Percentiles rank a stretch among this genome's conserved stretches.
Evolutionary conservation across 225 moss, liverwort and hornwort genomes (phyloP).

Genomic region (Rhytidiadelphus loreus): DNA sequence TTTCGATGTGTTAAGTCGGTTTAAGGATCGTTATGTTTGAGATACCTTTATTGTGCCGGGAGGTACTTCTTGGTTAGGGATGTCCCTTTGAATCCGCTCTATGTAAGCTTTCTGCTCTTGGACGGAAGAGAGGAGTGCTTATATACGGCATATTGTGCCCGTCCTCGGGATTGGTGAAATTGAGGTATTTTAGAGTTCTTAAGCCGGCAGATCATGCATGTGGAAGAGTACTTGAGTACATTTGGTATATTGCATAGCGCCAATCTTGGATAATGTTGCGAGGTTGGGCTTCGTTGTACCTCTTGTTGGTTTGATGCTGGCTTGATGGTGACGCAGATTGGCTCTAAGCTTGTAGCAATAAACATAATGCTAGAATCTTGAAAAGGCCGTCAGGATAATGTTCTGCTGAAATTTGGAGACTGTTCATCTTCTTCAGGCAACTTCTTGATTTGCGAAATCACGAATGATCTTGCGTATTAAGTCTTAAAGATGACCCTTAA

Average conservation of each 20-base stretch:
- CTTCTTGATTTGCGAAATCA: not conserved
- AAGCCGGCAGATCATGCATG: not conserved
- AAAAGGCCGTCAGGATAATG: not conserved
- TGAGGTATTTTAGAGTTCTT: not conserved
- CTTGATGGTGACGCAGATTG: not conserved
- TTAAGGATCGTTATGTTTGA: not conserved
- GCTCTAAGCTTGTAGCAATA: not conserved
- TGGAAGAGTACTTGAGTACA: not conserved
- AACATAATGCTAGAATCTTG: not conserved
- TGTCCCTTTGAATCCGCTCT: not conserved
- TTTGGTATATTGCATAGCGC: not conserved
- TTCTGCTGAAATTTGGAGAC: not conserved
- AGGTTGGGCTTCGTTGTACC: not conserved
- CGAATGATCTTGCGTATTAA: not conserved
- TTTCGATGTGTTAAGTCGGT: not conserved
- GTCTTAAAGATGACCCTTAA: not conserved
- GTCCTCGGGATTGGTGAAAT: not conserved
- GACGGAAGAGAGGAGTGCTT: not conserved
- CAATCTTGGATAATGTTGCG: slow-evolving; percentile 2
- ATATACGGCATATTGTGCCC: not conserved
- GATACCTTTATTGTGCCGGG: not conserved
- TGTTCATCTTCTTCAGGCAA: not conserved
- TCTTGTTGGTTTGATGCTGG: not conserved
- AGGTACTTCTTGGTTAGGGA: not conserved
- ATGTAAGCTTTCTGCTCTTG: not conserved